Conservation (phyloP, 768 basidiomycete species). For the Cubamyces lactineus region DNA sequence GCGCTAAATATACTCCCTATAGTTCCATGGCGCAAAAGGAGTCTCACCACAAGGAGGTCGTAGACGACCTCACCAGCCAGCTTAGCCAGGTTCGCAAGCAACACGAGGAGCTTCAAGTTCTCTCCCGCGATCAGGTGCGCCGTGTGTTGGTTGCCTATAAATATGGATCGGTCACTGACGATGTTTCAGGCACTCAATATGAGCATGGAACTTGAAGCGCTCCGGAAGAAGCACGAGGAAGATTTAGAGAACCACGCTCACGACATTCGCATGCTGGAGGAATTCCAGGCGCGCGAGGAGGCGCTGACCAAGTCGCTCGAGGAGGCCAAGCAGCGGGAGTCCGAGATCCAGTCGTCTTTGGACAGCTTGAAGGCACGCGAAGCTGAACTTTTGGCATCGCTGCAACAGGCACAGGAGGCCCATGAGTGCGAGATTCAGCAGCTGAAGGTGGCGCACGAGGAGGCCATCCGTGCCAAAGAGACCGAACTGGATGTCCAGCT, state of each 20-base stretch:
- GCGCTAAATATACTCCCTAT: background rate
- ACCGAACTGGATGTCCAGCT: slow-evolving; percentile 47
- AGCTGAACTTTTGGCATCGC: slow-evolving; percentile 50
- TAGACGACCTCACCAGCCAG: slow-evolving; percentile 71
- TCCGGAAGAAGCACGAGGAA: slow-evolving; percentile 63
- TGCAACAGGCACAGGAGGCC: slow-evolving; percentile 53
- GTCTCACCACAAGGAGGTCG: slow-evolving; percentile 79
- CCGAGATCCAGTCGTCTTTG: slow-evolving; percentile 54
- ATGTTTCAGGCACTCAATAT: slow-evolving; percentile 72
- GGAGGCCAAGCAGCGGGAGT: slow-evolving; percentile 56
- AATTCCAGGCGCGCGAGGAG: slow-evolving; percentile 57
- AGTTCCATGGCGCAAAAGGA: slow-evolving; percentile 99
- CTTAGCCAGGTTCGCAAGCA: slow-evolving; percentile 72
- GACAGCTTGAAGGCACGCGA: slow-evolving; percentile 63
- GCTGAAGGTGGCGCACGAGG: slow-evolving; percentile 50
- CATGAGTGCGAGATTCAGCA: slow-evolving; percentile 53
- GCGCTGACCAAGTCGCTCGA: slow-evolving; percentile 54
- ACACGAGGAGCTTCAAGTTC: slow-evolving; percentile 77
- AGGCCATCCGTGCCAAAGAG: slow-evolving; percentile 45
- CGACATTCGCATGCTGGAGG: slow-evolving; percentile 46
- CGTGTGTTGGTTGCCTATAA: slow-evolving; percentile 15
- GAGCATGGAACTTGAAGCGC: slow-evolving; percentile 81
- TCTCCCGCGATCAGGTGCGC: slow-evolving; percentile 82
- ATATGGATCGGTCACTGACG: background rate
- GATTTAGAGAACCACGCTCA: slow-evolving; percentile 40